phyloP scores from a whole-genome alignment of 2,329 filamentous ascomycete genomes.

The Davidsoniella eucalypti region DNA sequence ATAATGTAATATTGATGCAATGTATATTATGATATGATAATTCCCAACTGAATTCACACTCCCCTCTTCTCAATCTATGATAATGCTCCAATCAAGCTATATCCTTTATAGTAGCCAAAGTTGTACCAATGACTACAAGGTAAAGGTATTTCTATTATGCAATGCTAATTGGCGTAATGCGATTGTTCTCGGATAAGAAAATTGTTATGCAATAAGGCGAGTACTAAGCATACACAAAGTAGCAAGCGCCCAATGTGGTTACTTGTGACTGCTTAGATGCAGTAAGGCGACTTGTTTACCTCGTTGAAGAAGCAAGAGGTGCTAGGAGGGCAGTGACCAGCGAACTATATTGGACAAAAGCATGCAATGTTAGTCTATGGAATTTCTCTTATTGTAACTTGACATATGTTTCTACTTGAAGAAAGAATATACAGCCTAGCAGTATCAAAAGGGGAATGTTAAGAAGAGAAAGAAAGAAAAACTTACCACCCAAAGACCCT shows the following conservation, averaged over 20 bases:
- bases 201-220: too few relatives aligned
- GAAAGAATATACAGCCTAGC: background rate
- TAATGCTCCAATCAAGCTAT: too few relatives aligned
- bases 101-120: too few relatives aligned
- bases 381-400: background rate
- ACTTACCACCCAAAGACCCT: constrained; percentile 20
- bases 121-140: too few relatives aligned
- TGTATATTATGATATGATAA: too few relatives aligned
- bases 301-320: constrained; percentile 23
- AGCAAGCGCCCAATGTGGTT: background rate
- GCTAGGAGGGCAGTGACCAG: constrained; percentile 21
- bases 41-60: too few relatives aligned
- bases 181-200: too few relatives aligned
- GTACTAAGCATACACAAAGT: background rate
- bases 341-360: constrained; percentile 16
- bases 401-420: background rate
- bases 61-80: too few relatives aligned
- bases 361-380: background rate
- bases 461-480: background rate
- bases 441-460: background rate
- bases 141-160: too few relatives aligned
- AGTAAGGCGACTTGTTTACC: constrained; percentile 23
- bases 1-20: too few relatives aligned
- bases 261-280: constrained; percentile 15
- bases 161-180: too few relatives aligned